phyloP scores from a whole-genome alignment of 495 filamentous ascomycete genomes.

The Xanthoparmelia taractica region DNA sequence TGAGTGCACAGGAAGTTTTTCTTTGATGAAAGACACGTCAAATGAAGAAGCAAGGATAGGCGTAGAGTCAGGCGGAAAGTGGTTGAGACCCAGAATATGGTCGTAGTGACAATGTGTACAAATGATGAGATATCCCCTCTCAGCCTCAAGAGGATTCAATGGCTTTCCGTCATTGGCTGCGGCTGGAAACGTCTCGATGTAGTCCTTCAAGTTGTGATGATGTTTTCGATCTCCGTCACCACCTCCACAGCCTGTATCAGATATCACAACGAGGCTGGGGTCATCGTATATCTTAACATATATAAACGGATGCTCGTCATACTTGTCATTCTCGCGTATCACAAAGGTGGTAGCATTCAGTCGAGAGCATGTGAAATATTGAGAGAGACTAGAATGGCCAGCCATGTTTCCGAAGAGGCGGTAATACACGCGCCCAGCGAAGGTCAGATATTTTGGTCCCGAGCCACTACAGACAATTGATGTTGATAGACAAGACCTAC shows the following conservation, averaged over 20 bases:
- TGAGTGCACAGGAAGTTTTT: slow-evolving; percentile 30
- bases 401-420: background rate
- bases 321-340: slow-evolving; percentile 33
- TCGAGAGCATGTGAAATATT: slow-evolving; percentile 29
- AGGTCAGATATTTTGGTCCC: background rate
- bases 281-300: slow-evolving; percentile 34
- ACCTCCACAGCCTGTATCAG: slow-evolving; percentile 34
- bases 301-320: slow-evolving; percentile 35
- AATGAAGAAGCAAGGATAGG: slow-evolving; percentile 32
- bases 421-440: background rate
- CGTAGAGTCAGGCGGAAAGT: slow-evolving; percentile 28
- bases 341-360: slow-evolving; percentile 35
- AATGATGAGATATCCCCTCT: slow-evolving; percentile 32
- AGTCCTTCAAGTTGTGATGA: slow-evolving; percentile 27
- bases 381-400: background rate
- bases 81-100: slow-evolving; percentile 33
- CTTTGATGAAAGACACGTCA: slow-evolving; percentile 31
- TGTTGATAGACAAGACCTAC: background rate
- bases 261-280: slow-evolving; percentile 28
- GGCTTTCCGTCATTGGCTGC: slow-evolving; percentile 26
- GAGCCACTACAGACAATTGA: no score
- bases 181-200: slow-evolving; percentile 33
- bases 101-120: slow-evolving; percentile 40
- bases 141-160: slow-evolving; percentile 27
- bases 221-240: slow-evolving; percentile 16